Conservation (phyloP, 306 rosid species). For the Casuarina glauca region DNA sequence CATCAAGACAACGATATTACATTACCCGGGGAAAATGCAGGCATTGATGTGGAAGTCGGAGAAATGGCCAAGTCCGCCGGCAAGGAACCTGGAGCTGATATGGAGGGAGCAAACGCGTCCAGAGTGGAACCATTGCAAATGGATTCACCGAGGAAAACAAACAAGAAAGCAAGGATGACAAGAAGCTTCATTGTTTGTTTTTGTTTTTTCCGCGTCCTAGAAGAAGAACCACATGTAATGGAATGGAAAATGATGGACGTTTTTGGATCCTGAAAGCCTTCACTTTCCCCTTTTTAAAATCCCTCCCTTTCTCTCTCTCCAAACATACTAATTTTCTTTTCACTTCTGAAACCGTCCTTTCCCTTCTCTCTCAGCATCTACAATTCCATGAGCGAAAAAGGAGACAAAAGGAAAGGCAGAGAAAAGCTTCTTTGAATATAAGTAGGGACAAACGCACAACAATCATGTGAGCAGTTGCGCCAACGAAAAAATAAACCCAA, state of each 20-base stretch:
- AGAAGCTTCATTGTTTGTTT: slow-evolving; percentile 40
- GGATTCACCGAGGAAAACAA: slow-evolving; percentile 42
- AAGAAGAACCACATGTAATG: slow-evolving; percentile 9
- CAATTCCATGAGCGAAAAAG: slow-evolving; percentile 8
- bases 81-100: slow-evolving; percentile 33
- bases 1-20: background rate
- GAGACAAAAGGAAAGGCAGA: background rate
- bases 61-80: slow-evolving; percentile 45
- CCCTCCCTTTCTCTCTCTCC: background rate
- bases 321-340: background rate
- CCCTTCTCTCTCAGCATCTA: slow-evolving; percentile 25
- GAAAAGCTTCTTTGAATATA: slow-evolving; percentile 22
- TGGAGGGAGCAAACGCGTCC: slow-evolving; percentile 35
- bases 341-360: background rate
- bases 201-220: slow-evolving; percentile 24
- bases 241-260: slow-evolving; percentile 15
- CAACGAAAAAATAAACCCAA: background rate
- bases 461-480: slow-evolving; percentile 28
- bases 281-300: slow-evolving; percentile 7
- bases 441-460: slow-evolving; percentile 34
- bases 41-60: slow-evolving; percentile 48
- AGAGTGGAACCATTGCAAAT: slow-evolving; percentile 45
- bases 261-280: slow-evolving; percentile 27
- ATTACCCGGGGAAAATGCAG: slow-evolving; percentile 67
- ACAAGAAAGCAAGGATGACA: slow-evolving; percentile 27